Evolutionary conservation across 2,329 filamentous ascomycete genomes (phyloP).

Genomic region (Waltergamsia citrina): DNA sequence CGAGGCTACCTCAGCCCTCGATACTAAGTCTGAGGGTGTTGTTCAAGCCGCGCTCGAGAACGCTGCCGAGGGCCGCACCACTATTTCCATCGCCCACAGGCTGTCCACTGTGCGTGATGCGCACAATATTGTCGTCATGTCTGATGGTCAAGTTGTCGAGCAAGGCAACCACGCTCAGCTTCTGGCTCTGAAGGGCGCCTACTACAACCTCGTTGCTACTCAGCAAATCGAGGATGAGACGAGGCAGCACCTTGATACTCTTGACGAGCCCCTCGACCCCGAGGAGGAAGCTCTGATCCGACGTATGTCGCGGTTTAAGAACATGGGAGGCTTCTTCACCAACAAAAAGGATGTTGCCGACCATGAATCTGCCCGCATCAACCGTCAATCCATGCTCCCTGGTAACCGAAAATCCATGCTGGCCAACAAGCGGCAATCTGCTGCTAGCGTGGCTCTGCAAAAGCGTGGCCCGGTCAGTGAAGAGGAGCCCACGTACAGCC

Average conservation of each 20-base stretch:
- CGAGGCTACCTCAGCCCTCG: constrained; percentile 52
- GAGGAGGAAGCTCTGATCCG: no score
- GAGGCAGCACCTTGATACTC: no score
- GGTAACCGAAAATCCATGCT: no score
- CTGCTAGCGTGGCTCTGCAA: constrained; percentile 1
- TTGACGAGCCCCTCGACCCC: no score
- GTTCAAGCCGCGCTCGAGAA: constrained; percentile 51
- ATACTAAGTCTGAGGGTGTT: constrained; percentile 72
- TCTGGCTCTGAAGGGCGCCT: constrained; percentile 58
- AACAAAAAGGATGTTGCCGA: constrained; percentile 1
- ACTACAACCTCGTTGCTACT: constrained; percentile 77
- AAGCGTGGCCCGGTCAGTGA: constrained; percentile 16
- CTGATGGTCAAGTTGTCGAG: constrained; percentile 46
- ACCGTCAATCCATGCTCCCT: no score
- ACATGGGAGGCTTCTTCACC: not conserved
- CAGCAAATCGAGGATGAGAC: constrained; percentile 53
- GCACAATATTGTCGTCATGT: constrained; percentile 54
- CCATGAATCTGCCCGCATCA: constrained; percentile 50
- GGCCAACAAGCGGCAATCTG: no score
- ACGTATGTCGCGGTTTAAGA: no score
- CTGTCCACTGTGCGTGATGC: constrained; percentile 47
- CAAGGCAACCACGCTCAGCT: constrained; percentile 54
- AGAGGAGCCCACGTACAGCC: constrained; percentile 40
- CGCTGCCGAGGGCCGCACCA: constrained; percentile 49
- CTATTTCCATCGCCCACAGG: constrained; percentile 53